Evolutionary conservation across 108 stramenopile genomes (phyloP).

Genomic region (Schizochytrium sp.): DNA sequence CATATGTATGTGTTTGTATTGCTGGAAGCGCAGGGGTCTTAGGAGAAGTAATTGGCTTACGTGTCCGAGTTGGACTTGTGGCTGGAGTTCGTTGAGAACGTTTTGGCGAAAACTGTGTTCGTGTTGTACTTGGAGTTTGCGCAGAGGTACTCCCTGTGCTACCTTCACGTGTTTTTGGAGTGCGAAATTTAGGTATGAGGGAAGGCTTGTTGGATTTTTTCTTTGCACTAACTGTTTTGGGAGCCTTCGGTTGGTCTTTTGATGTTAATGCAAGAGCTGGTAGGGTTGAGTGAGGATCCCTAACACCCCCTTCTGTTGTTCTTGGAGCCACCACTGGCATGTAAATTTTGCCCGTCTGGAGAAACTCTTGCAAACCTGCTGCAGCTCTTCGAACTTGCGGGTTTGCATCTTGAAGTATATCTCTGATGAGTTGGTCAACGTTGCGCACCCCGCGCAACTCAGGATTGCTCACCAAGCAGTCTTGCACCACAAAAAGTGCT

Average conservation of each 20-base stretch:
- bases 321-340: neutral
- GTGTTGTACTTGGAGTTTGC: too few species aligned
- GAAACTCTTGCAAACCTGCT: neutral
- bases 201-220: too few species aligned
- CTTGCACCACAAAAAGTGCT: neutral
- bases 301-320: neutral
- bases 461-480: neutral
- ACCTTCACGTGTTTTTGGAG: neutral
- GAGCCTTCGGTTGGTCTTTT: neutral
- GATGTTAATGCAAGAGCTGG: neutral
- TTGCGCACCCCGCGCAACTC: neutral
- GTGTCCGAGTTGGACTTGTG: too few species aligned
- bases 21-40: too few species aligned
- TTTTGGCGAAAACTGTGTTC: too few species aligned
- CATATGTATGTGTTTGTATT: too few species aligned
- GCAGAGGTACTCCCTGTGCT: too few species aligned
- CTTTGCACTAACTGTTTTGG: neutral
- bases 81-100: too few species aligned
- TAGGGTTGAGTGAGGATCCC: neutral
- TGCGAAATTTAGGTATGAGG: neutral
- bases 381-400: conserved; percentile 14
- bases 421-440: neutral
- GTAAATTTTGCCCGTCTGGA: neutral
- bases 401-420: neutral
- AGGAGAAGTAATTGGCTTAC: too few species aligned